Conservation (phyloP, 352 stramenopile species). For the Globisporangium ultimum region DNA sequence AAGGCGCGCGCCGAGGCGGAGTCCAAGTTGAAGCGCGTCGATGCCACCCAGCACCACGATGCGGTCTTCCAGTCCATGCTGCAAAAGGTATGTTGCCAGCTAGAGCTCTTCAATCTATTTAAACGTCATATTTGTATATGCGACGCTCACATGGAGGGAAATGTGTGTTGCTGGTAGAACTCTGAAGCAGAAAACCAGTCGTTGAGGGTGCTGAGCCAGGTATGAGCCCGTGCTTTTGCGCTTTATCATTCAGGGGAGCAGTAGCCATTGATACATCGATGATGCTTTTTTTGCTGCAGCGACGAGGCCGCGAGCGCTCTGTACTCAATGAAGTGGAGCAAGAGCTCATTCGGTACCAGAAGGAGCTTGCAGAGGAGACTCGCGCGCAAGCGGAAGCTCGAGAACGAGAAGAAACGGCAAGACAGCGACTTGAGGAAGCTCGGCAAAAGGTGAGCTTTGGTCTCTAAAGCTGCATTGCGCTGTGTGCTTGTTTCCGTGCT, state of each 20-base stretch:
- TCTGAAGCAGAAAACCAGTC: constrained; percentile 33
- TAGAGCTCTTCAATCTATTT: too few relatives aligned
- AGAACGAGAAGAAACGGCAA: constrained; percentile 30
- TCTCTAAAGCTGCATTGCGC: neutral
- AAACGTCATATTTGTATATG: too few relatives aligned
- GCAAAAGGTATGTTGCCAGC: constrained; percentile 16
- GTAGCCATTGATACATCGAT: neutral
- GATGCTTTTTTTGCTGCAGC: constrained; percentile 12
- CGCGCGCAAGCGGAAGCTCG: constrained; percentile 28
- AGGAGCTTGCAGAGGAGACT: constrained; percentile 25
- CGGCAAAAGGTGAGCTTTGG: constrained; percentile 27
- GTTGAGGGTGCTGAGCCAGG: constrained; percentile 32
- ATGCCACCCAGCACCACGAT: constrained; percentile 11
- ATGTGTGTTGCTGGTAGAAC: constrained; percentile 6
- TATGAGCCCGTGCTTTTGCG: constrained; percentile 5
- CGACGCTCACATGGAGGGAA: too few relatives aligned
- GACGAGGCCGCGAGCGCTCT: constrained; percentile 32
- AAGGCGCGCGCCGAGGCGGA: constrained; percentile 50
- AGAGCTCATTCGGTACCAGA: constrained; percentile 43
- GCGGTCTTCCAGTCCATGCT: constrained; percentile 22
- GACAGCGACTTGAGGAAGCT: constrained; percentile 25
- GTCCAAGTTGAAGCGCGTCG: constrained; percentile 29
- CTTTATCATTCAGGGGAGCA: neutral
- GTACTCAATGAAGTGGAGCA: constrained; percentile 44
- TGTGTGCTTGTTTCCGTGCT: neutral